Conservation (phyloP, 1,284 basidiomycete species). For the Anthracocystis panici-leucophaei region DNA sequence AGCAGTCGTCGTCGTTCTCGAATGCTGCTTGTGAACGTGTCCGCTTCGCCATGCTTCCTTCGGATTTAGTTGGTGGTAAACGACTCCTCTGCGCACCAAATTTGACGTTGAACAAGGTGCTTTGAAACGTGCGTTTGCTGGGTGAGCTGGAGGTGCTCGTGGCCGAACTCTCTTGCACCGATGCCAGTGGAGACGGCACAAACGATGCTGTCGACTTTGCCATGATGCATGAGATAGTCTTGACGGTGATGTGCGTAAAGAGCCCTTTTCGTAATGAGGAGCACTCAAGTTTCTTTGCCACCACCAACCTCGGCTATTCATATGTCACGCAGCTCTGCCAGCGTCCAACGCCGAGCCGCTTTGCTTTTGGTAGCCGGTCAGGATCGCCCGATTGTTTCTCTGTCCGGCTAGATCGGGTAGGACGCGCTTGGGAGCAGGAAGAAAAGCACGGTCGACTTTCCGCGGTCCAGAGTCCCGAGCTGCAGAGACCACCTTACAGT, state of each 20-base stretch:
- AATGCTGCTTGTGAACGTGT: constrained; percentile 15
- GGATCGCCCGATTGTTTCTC: not conserved
- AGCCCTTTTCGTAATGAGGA: not conserved
- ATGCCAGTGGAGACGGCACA: constrained; percentile 13
- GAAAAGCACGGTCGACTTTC: not conserved
- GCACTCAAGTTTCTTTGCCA: constrained; percentile 10
- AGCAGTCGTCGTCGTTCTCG: not conserved
- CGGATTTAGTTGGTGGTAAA: constrained; percentile 21
- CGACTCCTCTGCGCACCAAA: constrained; percentile 32
- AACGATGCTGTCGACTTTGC: constrained; percentile 16
- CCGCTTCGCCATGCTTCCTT: constrained; percentile 11
- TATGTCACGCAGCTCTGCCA: not conserved
- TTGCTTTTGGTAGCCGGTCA: not conserved
- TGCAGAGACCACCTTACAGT: constrained; percentile 8
- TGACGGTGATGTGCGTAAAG: not conserved
- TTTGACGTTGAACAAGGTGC: constrained; percentile 47
- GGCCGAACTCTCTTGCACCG: not conserved
- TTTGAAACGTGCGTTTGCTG: constrained; percentile 35
- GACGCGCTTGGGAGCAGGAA: no score
- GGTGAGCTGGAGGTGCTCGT: constrained; percentile 14
- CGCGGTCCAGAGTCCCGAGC: not conserved
- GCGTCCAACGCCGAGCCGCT: constrained; percentile 4
- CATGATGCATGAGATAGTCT: constrained; percentile 5
- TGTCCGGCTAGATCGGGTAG: no score
- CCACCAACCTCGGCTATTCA: constrained; percentile 23